Evolutionary conservation across 441 rosid genomes (phyloP).

Genomic region (Jatropha multifida): DNA sequence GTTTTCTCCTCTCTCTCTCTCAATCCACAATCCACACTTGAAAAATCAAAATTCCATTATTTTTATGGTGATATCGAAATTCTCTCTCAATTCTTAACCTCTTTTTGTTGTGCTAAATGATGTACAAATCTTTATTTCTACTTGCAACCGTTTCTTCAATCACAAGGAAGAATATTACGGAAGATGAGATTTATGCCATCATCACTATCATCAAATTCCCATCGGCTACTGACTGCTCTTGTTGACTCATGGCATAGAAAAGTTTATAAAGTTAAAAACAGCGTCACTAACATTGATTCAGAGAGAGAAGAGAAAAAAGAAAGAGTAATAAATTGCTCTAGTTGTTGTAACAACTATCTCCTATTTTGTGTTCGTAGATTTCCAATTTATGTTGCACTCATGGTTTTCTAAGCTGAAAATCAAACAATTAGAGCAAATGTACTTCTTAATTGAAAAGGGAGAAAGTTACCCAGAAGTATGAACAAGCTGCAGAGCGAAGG

Average conservation of each 20-base stretch:
- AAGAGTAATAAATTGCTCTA: slow-evolving; percentile 52
- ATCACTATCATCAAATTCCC: slow-evolving; percentile 87
- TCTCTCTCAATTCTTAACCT: too few relatives aligned
- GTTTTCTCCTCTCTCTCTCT: too few relatives aligned
- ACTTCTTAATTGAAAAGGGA: slow-evolving; percentile 85
- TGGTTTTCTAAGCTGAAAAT: slow-evolving; percentile 71
- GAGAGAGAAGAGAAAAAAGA: slow-evolving; percentile 97
- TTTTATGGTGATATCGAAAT: too few relatives aligned
- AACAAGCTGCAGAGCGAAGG: slow-evolving; percentile 64
- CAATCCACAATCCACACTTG: too few relatives aligned
- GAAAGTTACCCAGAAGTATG: slow-evolving; percentile 79
- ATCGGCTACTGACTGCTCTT: slow-evolving; percentile 85
- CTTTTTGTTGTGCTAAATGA: background rate
- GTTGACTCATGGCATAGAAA: slow-evolving; percentile 93
- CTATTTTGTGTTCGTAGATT: background rate
- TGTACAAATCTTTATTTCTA: background rate
- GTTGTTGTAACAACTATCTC: slow-evolving; percentile 5
- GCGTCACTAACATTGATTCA: slow-evolving; percentile 95
- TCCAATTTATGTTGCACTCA: slow-evolving; percentile 8
- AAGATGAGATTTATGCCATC: slow-evolving; percentile 98
- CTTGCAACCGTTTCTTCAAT: slow-evolving; percentile 92
- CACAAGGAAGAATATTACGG: slow-evolving; percentile 91
- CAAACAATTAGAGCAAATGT: slow-evolving; percentile 87
- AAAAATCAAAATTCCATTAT: too few relatives aligned
- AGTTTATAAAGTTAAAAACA: slow-evolving; percentile 82